Conservation (phyloP, 2,329 filamentous ascomycete species). For the Cladophialophora exuberans region DNA sequence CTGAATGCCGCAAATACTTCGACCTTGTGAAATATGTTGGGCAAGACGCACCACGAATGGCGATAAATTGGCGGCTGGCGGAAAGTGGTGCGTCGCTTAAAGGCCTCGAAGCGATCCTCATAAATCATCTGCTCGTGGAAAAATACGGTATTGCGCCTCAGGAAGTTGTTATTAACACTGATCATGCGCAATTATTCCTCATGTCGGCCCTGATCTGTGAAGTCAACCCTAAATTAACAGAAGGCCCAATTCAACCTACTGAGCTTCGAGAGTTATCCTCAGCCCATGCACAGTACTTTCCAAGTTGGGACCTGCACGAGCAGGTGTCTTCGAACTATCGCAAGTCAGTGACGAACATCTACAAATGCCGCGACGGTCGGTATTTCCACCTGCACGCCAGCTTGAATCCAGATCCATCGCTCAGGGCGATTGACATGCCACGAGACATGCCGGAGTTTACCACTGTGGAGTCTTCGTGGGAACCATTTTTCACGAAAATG, state of each 20-base stretch:
- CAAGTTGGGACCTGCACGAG: constrained; percentile 17
- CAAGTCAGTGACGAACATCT: constrained; percentile 45
- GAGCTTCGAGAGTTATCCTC: constrained; percentile 6
- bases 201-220: constrained; percentile 43
- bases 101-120: constrained; percentile 51
- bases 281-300: constrained; percentile 14
- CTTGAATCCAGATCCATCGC: constrained; percentile 46
- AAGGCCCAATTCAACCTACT: constrained; percentile 7
- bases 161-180: constrained; percentile 24
- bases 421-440: constrained; percentile 42
- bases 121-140: constrained; percentile 48
- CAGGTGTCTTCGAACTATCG: constrained; percentile 6
- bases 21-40: constrained; percentile 9
- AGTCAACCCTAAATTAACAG: constrained; percentile 45
- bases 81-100: constrained; percentile 57
- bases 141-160: constrained; percentile 44
- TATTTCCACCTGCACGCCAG: constrained; percentile 50
- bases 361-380: constrained; percentile 47
- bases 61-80: constrained; percentile 61
- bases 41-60: constrained; percentile 36
- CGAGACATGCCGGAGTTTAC: constrained; percentile 34
- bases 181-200: constrained; percentile 50
- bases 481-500: constrained; percentile 39
- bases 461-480: constrained; percentile 36
- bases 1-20: constrained; percentile 1